These are phyloP conservation scores for Albophoma yamanashiensis DNA, from an alignment of 2,329 filamentous ascomycete species.

Conservation along the genomic window DNA sequence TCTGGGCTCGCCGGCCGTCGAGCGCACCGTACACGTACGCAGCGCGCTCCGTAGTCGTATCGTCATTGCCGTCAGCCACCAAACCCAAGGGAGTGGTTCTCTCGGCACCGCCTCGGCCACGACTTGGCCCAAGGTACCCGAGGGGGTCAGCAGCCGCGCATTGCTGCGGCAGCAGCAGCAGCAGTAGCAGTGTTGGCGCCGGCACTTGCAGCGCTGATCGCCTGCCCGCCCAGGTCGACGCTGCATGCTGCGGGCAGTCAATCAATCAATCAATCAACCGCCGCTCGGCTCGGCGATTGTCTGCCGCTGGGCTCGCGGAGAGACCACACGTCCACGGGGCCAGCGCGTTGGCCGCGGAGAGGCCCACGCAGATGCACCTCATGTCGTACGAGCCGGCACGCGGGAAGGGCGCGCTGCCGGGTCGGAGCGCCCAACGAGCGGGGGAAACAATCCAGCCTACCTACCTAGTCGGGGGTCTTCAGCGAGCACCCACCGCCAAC, in stretches of 20 bases:
- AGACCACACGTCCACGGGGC: neutral
- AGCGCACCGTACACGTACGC: neutral
- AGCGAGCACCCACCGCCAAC: neutral
- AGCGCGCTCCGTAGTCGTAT: neutral
- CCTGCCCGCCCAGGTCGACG: neutral
- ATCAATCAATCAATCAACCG: too few relatives aligned
- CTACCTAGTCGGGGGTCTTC: neutral
- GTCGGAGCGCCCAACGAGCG: neutral
- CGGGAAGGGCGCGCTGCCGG: neutral
- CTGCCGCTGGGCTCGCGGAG: neutral
- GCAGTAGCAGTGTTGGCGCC: neutral
- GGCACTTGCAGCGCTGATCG: neutral
- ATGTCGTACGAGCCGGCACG: neutral
- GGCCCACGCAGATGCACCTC: neutral
- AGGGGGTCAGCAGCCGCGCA: neutral
- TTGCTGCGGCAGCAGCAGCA: neutral
- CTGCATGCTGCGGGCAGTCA: neutral
- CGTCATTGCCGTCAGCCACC: neutral
- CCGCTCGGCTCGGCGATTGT: neutral
- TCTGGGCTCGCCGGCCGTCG: neutral
- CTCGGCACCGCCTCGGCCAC: neutral
- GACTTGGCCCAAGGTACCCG: too few relatives aligned
- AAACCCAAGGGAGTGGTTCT: slow-evolving; percentile 2
- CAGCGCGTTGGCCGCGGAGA: neutral
- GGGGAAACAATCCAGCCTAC: neutral